These are phyloP conservation scores for Aeminium ludgeri DNA, from an alignment of 495 filamentous ascomycete genomes.

Conservation along the genomic window DNA sequence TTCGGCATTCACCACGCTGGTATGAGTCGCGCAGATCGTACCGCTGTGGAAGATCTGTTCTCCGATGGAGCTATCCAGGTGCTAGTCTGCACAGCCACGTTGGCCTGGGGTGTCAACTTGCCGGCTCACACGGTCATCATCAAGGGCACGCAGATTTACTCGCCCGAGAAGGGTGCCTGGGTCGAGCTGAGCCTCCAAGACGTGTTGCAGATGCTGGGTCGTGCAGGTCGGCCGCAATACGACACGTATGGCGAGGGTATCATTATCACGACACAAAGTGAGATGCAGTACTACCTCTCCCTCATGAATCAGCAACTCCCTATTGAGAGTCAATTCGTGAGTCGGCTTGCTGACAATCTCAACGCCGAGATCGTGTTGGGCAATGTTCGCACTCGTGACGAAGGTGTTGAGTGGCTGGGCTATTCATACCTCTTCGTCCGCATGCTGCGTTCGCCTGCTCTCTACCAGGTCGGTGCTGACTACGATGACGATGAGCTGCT, in stretches of 20 bases:
- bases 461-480: conserved; percentile 91
- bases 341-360: conserved; percentile 86
- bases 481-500: conserved; percentile 83
- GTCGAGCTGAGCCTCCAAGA: conserved; percentile 96
- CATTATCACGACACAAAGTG: conserved; percentile 87
- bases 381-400: conserved; percentile 81
- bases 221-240: conserved; percentile 89
- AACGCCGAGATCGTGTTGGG: conserved; percentile 95
- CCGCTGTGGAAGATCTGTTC: conserved; percentile 89
- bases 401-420: conserved; percentile 94
- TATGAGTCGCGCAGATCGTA: conserved; percentile 82
- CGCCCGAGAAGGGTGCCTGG: conserved; percentile 96
- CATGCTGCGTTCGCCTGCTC: conserved; percentile 87
- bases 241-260: conserved; percentile 97
- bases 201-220: conserved; percentile 95
- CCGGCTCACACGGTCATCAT: conserved; percentile 93
- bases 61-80: conserved; percentile 81
- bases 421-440: conserved; percentile 97
- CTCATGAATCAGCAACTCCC: conserved; percentile 93
- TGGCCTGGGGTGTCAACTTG: conserved; percentile 92
- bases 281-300: conserved; percentile 94
- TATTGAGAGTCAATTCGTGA: conserved; percentile 91
- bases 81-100: conserved; percentile 87
- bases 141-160: conserved; percentile 94
- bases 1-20: conserved; percentile 98